These are phyloP conservation scores for Spathaspora hagerdaliae DNA, from an alignment of 805 yeast species.

Conservation along the genomic window DNA sequence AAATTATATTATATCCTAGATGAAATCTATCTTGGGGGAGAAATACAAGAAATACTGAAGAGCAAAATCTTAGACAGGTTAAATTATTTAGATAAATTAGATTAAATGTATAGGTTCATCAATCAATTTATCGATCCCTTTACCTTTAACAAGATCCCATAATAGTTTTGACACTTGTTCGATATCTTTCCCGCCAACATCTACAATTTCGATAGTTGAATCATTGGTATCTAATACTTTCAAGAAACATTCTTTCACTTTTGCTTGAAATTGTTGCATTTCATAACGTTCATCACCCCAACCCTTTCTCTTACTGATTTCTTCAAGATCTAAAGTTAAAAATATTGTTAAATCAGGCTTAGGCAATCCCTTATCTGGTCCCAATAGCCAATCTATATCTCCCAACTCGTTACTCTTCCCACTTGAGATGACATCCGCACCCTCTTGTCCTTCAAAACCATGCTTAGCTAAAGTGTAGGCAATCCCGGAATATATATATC, in stretches of 20 bases:
- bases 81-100: slow-evolving; percentile 49
- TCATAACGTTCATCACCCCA: slow-evolving; percentile 97
- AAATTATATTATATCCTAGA: slow-evolving; percentile 79
- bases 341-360: slow-evolving; percentile 83
- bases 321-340: slow-evolving; percentile 52
- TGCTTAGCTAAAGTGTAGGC: slow-evolving; percentile 86
- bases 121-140: slow-evolving; percentile 8
- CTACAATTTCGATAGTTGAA: slow-evolving; percentile 37
- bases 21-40: slow-evolving; percentile 88
- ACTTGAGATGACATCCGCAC: not conserved
- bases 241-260: slow-evolving; percentile 61
- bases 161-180: slow-evolving; percentile 51
- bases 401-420: slow-evolving; percentile 16
- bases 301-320: slow-evolving; percentile 55
- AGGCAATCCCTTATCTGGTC: slow-evolving; percentile 82
- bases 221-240: slow-evolving; percentile 33
- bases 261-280: slow-evolving; percentile 62
- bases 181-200: slow-evolving; percentile 57
- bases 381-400: slow-evolving; percentile 69
- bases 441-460: slow-evolving; percentile 32
- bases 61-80: slow-evolving; percentile 61
- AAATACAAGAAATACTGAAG: slow-evolving; percentile 81
- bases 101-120: slow-evolving; percentile 8
- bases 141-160: slow-evolving; percentile 28
- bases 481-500: slow-evolving; percentile 90